phyloP scores from a whole-genome alignment of 2,329 filamentous ascomycete species.

The Neonectria neomacrospora region DNA sequence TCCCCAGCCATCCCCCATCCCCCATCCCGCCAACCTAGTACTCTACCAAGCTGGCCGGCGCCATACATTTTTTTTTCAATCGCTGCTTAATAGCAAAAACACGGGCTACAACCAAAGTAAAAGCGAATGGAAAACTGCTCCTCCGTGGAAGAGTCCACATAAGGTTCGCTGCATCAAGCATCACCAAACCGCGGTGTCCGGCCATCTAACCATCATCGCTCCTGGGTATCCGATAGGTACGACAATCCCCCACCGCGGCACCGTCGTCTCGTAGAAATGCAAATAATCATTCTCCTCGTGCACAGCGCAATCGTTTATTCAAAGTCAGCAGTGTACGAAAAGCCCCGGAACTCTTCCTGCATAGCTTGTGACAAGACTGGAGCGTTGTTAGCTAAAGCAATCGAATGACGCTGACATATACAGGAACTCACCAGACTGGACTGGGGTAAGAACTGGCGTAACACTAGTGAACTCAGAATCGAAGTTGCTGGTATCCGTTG shows the following conservation, averaged over 20 bases:
- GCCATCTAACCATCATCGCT: conserved; percentile 41
- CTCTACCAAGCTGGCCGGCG: conserved; percentile 33
- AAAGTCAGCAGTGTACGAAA: conserved; percentile 96
- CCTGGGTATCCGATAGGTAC: conserved; percentile 47
- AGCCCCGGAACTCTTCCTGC: conserved; percentile 99
- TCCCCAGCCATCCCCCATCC: conserved; percentile 29
- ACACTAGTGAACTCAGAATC: conserved; percentile 99
- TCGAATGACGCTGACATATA: background rate
- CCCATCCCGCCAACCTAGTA: conserved; percentile 28
- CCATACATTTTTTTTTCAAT: conserved; percentile 38
- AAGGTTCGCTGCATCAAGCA: conserved; percentile 35
- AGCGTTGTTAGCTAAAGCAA: conserved; percentile 40
- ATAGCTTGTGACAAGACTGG: conserved; percentile 95
- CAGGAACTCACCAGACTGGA: conserved; percentile 87
- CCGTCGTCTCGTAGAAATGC: conserved; percentile 39
- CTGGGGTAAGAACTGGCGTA: conserved; percentile 94
- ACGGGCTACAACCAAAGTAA: conserved; percentile 33
- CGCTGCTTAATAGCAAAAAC: conserved; percentile 37
- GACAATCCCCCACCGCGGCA: conserved; percentile 42
- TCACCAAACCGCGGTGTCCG: conserved; percentile 37
- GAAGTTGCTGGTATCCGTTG: conserved; percentile 99
- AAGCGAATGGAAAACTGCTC: conserved; percentile 31
- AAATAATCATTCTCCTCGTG: conserved; percentile 37
- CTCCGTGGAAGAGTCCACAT: conserved; percentile 24
- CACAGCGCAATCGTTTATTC: conserved; percentile 59